Percentiles rank a stretch among this genome's conserved stretches.
These are phyloP conservation scores for Chamaenerion angustifolium DNA, from an alignment of 345 rosid species.

Conservation along the genomic window DNA sequence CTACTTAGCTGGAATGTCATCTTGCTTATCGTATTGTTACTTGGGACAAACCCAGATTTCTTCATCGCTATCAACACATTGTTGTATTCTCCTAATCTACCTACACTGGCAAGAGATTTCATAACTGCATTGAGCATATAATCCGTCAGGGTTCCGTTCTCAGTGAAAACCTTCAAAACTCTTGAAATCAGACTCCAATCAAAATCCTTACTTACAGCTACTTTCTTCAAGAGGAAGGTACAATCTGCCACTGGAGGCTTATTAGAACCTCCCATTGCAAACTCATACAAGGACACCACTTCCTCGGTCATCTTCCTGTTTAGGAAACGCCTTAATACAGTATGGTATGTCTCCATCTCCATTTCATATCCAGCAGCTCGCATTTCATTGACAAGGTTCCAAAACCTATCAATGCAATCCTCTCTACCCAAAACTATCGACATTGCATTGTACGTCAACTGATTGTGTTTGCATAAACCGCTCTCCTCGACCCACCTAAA, in stretches of 20 bases:
- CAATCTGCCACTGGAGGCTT: conserved; percentile 41
- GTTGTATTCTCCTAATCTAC: conserved; percentile 39
- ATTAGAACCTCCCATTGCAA: conserved; percentile 50
- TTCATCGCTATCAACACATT: conserved; percentile 57
- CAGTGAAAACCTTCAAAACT: conserved; percentile 38
- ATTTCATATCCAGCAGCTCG: conserved; percentile 42
- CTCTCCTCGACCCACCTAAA: conserved; percentile 78
- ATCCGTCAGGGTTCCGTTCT: conserved; percentile 47
- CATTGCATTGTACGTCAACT: conserved; percentile 51
- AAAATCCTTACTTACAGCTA: conserved; percentile 38
- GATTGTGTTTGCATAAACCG: conserved; percentile 42
- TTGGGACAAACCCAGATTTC: conserved; percentile 35
- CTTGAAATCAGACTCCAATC: conserved; percentile 58
- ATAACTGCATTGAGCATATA: conserved; percentile 45
- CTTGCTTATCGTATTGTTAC: conserved; percentile 33
- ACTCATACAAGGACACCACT: conserved; percentile 58
- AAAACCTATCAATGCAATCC: conserved; percentile 65
- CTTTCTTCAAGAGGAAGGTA: conserved; percentile 51
- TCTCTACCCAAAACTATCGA: conserved; percentile 66
- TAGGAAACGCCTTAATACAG: conserved; percentile 38
- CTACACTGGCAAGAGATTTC: conserved; percentile 51
- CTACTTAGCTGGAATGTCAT: conserved; percentile 47
- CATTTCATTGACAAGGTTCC: conserved; percentile 66
- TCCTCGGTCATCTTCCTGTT: conserved; percentile 60
- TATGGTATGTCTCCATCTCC: conserved; percentile 46